phyloP scores from a whole-genome alignment of 2,329 filamentous ascomycete genomes.

The Penicillium glabrum region DNA sequence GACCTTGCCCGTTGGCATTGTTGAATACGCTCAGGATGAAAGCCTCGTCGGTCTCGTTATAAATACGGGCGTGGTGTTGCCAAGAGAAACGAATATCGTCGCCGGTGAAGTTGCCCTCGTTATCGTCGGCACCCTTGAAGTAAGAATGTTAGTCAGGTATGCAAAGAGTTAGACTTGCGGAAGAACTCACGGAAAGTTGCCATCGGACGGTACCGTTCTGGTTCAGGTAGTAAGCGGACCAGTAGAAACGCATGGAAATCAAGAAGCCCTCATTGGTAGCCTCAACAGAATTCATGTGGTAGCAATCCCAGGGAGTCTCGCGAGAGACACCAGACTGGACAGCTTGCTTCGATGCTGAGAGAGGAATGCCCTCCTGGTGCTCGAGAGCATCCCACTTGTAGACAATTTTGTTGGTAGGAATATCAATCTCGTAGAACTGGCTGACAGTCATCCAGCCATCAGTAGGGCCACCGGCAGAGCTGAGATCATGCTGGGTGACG shows the following conservation, averaged over 20 bases:
- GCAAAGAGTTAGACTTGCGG: not conserved
- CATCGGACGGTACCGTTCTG: slow-evolving; percentile 26
- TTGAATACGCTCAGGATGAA: slow-evolving; percentile 31
- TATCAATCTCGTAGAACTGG: slow-evolving; percentile 37
- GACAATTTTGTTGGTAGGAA: slow-evolving; percentile 34
- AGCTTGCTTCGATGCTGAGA: slow-evolving; percentile 22
- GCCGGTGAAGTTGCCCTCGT: slow-evolving; percentile 22
- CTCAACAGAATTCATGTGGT: slow-evolving; percentile 38
- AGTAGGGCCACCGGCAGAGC: slow-evolving; percentile 28
- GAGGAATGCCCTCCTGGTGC: slow-evolving; percentile 30
- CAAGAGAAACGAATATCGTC: slow-evolving; percentile 21
- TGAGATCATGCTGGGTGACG: slow-evolving; percentile 33
- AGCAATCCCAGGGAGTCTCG: slow-evolving; percentile 34
- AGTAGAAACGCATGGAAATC: slow-evolving; percentile 36
- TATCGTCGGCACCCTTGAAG: slow-evolving; percentile 5
- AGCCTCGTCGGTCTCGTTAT: slow-evolving; percentile 29
- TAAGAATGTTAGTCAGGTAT: not conserved
- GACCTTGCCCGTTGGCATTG: slow-evolving; percentile 22
- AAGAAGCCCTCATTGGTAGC: slow-evolving; percentile 34
- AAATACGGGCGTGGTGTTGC: slow-evolving; percentile 35
- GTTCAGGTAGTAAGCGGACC: slow-evolving; percentile 33
- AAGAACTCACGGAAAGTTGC: slow-evolving; percentile 6
- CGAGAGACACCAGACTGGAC: slow-evolving; percentile 4
- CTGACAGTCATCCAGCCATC: slow-evolving; percentile 35
- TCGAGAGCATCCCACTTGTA: slow-evolving; percentile 36